Base-by-base conservation (phyloP, 2,329 filamentous ascomycete species). In the Dendryphion nanum region DNA sequence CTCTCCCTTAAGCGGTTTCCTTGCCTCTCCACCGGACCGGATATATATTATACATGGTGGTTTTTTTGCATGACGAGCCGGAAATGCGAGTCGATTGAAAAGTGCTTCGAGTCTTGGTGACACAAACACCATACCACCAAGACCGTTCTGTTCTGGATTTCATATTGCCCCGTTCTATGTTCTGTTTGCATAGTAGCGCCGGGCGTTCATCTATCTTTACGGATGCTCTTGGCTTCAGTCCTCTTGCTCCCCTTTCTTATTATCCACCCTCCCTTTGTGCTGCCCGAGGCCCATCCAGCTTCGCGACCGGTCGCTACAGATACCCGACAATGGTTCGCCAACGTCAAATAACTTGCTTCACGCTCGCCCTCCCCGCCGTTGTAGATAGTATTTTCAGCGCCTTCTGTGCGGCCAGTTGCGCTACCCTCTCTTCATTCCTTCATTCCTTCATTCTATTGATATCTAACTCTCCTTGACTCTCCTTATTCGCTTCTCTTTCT, bases 271-370 rank as follows among this genome's bases (percentile, higher is more conserved):
- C 18, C 13, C 20, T 24, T 20, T 36, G 18, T 38, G 35, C 18
- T 42, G 15, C 13, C 16, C 20, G 18, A 33, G 19, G 33, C 37
- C 18, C 33, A 37, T 28, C 23, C 32, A 16, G 30, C 37, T 38
- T 45, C 37, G 43, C 36, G 33, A 39, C 34, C 42, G 41, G 45
- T 48, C 45, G 37, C 45, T 48, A 48, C 45, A 43, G 39, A 48
- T 48, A 48, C 45, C 45, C 45, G 45, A 42, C 35, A 37, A 34
- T 15, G 14, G n/a, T 16, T 15, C 26, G 4, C 17, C 17, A 26
- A 23, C 10, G 24, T 21, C 19, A 29, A 20, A 33, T 30, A 16
- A 17, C n/a, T n/a, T n/a, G n/a, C n/a, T n/a, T n/a, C n/a, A n/a
- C n/a, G n/a, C n/a, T n/a, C 16, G 6, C 30, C 16, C 30, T 13